These are phyloP conservation scores for Sordariomycetes sp. DNA, from an alignment of 2,329 filamentous ascomycete species.

Conservation along the genomic window DNA sequence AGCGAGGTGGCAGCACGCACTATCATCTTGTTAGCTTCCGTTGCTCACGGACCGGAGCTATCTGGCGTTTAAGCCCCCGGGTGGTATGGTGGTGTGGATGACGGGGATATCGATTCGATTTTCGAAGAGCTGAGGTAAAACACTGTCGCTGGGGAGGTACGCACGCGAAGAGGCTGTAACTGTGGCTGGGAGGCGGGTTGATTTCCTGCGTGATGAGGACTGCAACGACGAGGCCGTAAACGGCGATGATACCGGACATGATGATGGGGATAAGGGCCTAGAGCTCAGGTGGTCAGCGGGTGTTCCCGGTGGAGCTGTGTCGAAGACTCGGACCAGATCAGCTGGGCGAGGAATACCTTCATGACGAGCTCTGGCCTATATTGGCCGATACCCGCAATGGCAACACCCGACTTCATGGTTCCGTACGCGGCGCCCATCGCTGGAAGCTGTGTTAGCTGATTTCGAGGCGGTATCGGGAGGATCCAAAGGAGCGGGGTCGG, in stretches of 20 bases:
- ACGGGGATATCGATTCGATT: neutral
- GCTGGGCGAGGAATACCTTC: slow-evolving; percentile 44
- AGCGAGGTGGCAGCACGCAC: slow-evolving; percentile 86
- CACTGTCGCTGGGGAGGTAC: neutral
- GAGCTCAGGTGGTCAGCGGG: neutral
- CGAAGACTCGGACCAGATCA: neutral
- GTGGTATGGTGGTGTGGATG: neutral
- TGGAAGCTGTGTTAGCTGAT: slow-evolving; percentile 13
- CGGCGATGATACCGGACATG: slow-evolving; percentile 98
- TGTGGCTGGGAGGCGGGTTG: slow-evolving; percentile 47
- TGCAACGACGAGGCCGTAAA: slow-evolving; percentile 93
- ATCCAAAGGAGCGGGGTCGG: neutral
- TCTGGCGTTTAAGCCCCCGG: neutral
- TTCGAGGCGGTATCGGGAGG: neutral
- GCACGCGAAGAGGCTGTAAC: slow-evolving; percentile 76
- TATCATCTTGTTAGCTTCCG: slow-evolving; percentile 16
- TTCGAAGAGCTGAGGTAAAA: neutral
- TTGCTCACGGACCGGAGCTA: neutral
- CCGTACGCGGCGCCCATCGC: slow-evolving; percentile 69
- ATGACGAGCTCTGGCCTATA: slow-evolving; percentile 82
- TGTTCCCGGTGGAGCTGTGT: neutral
- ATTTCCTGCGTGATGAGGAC: slow-evolving; percentile 92
- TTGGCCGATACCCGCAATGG: slow-evolving; percentile 73
- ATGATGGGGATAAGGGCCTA: slow-evolving; percentile 78
- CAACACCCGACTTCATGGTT: slow-evolving; percentile 79